Conservation (phyloP, 208 protist genomes). For the Leishmania mexicana region DNA sequence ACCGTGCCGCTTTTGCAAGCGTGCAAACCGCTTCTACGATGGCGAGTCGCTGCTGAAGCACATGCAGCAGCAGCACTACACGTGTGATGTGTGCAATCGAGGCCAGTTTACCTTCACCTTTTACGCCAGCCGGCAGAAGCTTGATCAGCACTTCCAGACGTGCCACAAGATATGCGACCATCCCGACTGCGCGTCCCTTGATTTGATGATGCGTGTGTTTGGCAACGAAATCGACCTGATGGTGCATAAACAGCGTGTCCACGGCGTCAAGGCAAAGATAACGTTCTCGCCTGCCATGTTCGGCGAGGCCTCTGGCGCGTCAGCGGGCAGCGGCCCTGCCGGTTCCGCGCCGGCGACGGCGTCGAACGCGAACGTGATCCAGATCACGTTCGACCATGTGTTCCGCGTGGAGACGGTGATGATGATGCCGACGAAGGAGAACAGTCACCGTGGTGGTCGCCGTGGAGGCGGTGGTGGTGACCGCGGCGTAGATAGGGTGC, state of each 20-base stretch:
- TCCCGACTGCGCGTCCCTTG: conserved; percentile 66
- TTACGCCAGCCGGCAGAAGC: conserved; percentile 74
- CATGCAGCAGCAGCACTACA: conserved; percentile 90
- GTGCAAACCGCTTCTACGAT: conserved; percentile 67
- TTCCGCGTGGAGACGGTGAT: conserved; percentile 57
- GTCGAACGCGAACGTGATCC: conserved; percentile 66
- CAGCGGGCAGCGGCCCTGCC: conserved; percentile 9
- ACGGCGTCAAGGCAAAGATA: conserved; percentile 54
- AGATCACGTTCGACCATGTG: conserved; percentile 85
- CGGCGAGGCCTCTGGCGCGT: conserved; percentile 10
- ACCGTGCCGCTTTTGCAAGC: conserved; percentile 77
- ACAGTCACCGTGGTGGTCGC: conserved; percentile 26
- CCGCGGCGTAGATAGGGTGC: conserved; percentile 16
- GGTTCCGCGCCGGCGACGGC: conserved; percentile 40
- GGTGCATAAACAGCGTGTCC: conserved; percentile 79
- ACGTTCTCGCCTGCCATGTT: conserved; percentile 26
- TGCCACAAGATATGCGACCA: conserved; percentile 89
- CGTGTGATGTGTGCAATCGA: conserved; percentile 88
- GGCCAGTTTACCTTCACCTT: conserved; percentile 86
- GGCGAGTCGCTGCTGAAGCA: conserved; percentile 84
- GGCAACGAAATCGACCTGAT: conserved; percentile 80
- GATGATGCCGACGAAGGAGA: conserved; percentile 46
- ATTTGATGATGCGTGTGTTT: conserved; percentile 87
- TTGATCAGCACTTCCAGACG: conserved; percentile 74
- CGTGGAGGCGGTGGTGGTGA: conserved; percentile 12